These are phyloP conservation scores for Clarireedia homoeocarpa DNA, from an alignment of 2,329 filamentous ascomycete genomes.

Conservation along the genomic window DNA sequence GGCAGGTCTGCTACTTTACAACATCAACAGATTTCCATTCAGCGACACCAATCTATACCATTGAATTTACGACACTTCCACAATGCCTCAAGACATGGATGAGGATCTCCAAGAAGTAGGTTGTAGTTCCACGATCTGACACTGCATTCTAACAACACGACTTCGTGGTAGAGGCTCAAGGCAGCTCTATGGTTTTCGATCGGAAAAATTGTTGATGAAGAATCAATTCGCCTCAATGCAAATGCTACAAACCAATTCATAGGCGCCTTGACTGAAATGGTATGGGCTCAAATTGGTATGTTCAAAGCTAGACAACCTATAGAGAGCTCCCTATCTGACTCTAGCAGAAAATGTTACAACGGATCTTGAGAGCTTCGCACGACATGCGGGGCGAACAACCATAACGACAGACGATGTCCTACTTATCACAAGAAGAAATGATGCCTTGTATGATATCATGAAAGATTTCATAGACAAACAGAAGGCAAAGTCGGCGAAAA, in stretches of 20 bases:
- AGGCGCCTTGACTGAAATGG: slow-evolving; percentile 74
- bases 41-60: neutral
- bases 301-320: neutral
- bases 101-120: slow-evolving; percentile 19
- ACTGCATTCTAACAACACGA: neutral
- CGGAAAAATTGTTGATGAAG: slow-evolving; percentile 82
- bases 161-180: slow-evolving; percentile 59
- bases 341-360: slow-evolving; percentile 43
- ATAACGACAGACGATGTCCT: slow-evolving; percentile 83
- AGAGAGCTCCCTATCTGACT: neutral
- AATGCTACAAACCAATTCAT: slow-evolving; percentile 93
- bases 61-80: neutral
- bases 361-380: slow-evolving; percentile 59
- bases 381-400: slow-evolving; percentile 73
- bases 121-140: neutral
- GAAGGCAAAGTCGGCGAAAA: slow-evolving; percentile 33
- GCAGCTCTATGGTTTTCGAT: slow-evolving; percentile 77
- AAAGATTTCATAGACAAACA: slow-evolving; percentile 57
- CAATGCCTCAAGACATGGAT: slow-evolving; percentile 21
- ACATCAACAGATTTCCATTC: neutral
- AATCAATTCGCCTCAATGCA: slow-evolving; percentile 62
- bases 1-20: neutral
- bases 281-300: slow-evolving; percentile 79
- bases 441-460: slow-evolving; percentile 72
- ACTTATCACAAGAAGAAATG: slow-evolving; percentile 78